phyloP scores from a whole-genome alignment of 768 basidiomycete species.

The Xerocomellus dryophilus region DNA sequence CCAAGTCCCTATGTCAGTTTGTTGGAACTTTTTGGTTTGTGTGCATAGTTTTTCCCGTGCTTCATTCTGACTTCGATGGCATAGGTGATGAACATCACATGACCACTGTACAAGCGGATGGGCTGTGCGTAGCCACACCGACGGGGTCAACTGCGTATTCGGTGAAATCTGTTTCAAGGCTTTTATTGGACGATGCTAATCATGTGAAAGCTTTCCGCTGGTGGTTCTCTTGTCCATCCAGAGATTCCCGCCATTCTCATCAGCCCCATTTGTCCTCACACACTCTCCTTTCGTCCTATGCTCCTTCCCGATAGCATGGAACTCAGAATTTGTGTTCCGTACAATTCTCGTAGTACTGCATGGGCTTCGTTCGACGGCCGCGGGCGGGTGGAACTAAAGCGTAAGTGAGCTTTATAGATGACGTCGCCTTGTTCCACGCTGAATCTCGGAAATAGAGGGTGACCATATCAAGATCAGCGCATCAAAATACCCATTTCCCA shows the following conservation, averaged over 20 bases:
- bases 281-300: conserved; percentile 98
- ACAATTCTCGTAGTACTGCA: conserved; percentile 95
- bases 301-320: conserved; percentile 98
- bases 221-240: conserved; percentile 95
- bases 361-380: conserved; percentile 99
- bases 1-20: conserved; percentile 97
- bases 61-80: conserved; percentile 1
- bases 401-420: conserved; percentile 45
- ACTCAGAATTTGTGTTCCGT: conserved; percentile 96
- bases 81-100: conserved; percentile 97
- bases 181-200: conserved; percentile 6
- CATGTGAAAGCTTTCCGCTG: conserved; percentile 73
- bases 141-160: conserved; percentile 99
- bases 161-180: conserved; percentile 40
- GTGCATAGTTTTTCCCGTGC: not conserved
- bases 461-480: conserved; percentile 99
- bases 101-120: conserved; percentile 98
- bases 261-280: conserved; percentile 97
- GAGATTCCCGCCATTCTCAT: conserved; percentile 96
- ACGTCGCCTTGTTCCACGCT: conserved; percentile 2
- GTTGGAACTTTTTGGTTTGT: conserved; percentile 92
- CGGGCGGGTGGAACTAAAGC: conserved; percentile 92
- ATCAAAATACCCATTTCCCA: conserved; percentile 96
- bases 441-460: conserved; percentile 63
- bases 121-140: conserved; percentile 90